Conservation (phyloP, 2,329 filamentous ascomycete species). For the Nigrospora sphaerica region DNA sequence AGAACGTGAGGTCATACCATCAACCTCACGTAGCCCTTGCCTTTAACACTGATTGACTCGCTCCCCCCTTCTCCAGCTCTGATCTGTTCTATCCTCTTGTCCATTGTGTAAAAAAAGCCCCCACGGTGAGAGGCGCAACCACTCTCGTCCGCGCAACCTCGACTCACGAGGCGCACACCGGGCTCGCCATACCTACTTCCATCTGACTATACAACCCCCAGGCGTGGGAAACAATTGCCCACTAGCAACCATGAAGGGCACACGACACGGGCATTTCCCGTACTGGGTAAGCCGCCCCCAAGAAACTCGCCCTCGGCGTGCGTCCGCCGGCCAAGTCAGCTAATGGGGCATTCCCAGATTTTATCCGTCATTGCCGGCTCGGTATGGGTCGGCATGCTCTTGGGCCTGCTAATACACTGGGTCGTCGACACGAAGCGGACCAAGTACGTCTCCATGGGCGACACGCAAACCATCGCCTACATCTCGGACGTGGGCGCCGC, state of each 20-base stretch:
- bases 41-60: too few relatives aligned
- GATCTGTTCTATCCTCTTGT: too few relatives aligned
- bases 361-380: conserved; percentile 63
- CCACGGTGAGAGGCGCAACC: too few relatives aligned
- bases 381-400: conserved; percentile 60
- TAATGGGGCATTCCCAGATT: conserved; percentile 30
- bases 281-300: not conserved
- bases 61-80: too few relatives aligned
- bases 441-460: conserved; percentile 54
- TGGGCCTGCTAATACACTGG: conserved; percentile 68
- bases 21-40: too few relatives aligned
- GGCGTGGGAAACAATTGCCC: not conserved
- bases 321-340: not conserved
- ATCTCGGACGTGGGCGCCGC: conserved; percentile 61
- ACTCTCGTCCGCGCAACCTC: too few relatives aligned
- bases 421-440: conserved; percentile 43
- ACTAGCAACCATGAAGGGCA: not conserved
- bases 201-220: too few relatives aligned
- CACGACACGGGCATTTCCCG: not conserved
- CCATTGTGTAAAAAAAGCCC: too few relatives aligned
- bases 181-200: too few relatives aligned
- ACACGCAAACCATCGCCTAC: conserved; percentile 57
- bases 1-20: too few relatives aligned
- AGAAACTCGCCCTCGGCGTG: not conserved
- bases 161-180: too few relatives aligned